phyloP scores from a whole-genome alignment of 257 asterid species.

The Marsdenia floribunda region DNA sequence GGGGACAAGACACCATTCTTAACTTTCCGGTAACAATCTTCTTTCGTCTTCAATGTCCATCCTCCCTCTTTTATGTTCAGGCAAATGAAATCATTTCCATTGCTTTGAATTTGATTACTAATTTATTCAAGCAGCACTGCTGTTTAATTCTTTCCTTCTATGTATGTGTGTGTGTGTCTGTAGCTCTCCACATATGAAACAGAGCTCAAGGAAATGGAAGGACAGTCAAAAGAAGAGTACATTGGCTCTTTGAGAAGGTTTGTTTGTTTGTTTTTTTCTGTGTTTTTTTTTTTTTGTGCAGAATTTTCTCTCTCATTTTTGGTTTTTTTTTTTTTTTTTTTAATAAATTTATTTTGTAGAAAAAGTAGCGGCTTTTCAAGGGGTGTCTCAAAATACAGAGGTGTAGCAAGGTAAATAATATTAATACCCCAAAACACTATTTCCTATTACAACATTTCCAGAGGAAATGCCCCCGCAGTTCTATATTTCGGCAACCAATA shows the following conservation, averaged over 20 bases:
- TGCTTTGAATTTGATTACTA: no score
- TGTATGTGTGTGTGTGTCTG: neutral
- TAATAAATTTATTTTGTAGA: slow-evolving; percentile 41
- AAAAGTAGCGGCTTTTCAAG: slow-evolving; percentile 97
- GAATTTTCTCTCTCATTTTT: neutral
- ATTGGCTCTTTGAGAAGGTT: slow-evolving; percentile 91
- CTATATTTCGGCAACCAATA: neutral
- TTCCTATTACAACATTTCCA: no score
- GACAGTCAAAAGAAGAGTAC: slow-evolving; percentile 78
- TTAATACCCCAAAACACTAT: no score
- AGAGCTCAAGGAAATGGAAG: slow-evolving; percentile 83
- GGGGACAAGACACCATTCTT: slow-evolving; percentile 85
- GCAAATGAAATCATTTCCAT: no score
- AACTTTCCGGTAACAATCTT: slow-evolving; percentile 65
- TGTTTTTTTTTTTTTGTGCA: neutral
- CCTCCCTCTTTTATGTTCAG: no score
- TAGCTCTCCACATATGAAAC: slow-evolving; percentile 54
- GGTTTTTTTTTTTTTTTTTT: no score
- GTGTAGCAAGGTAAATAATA: slow-evolving; percentile 75
- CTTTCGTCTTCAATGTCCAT: neutral
- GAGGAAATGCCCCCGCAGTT: neutral
- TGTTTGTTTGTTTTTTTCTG: neutral
- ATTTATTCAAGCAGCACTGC: neutral
- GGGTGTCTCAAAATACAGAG: slow-evolving; percentile 94
- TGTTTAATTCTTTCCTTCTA: no score